A percentile compares a stretch with the other conserved stretches of the same genome.
Conservation (phyloP, 192 early-diverging fungal species). For the Polychytrium aggregatum region DNA sequence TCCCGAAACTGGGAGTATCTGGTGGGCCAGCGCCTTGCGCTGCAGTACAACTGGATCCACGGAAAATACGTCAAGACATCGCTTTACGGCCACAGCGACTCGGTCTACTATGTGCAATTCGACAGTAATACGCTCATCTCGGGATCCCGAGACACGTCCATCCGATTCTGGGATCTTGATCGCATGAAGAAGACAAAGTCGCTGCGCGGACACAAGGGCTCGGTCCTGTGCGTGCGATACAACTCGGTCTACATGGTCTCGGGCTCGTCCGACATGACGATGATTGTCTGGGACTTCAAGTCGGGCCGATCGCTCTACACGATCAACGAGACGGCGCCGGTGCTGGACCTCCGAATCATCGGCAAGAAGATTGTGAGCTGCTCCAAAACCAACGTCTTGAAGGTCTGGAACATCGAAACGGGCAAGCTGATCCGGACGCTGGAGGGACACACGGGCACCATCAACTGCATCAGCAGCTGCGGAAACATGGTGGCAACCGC, state of each 20-base stretch:
- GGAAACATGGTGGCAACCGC: too few species aligned
- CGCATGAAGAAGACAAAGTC: constrained; percentile 40
- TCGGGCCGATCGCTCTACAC: constrained; percentile 31
- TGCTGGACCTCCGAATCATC: constrained; percentile 38
- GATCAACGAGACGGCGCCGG: constrained; percentile 27
- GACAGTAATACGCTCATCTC: constrained; percentile 60
- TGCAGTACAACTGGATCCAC: too few species aligned
- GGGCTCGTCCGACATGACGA: constrained; percentile 72
- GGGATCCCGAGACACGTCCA: constrained; percentile 49
- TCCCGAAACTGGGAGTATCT: too few species aligned
- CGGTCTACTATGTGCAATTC: constrained; percentile 79
- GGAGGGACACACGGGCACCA: constrained; percentile 64
- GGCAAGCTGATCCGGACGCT: constrained; percentile 58
- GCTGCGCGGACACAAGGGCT: constrained; percentile 57
- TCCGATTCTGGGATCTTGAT: constrained; percentile 65
- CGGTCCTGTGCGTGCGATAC: constrained; percentile 80
- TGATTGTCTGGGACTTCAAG: constrained; percentile 64
- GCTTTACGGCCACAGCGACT: constrained; percentile 65
- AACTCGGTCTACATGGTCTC: constrained; percentile 55
- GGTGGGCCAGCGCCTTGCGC: too few species aligned
- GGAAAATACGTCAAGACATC: too few species aligned
- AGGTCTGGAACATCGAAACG: constrained; percentile 68
- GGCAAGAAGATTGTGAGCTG: constrained; percentile 22
- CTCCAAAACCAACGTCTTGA: constrained; percentile 49
- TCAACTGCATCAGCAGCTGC: too few species aligned